Percentiles rank a stretch among this genome's conserved stretches.
phyloP scores from a whole-genome alignment of 352 stramenopile species.

The Stephanocyclus meneghinianus region DNA sequence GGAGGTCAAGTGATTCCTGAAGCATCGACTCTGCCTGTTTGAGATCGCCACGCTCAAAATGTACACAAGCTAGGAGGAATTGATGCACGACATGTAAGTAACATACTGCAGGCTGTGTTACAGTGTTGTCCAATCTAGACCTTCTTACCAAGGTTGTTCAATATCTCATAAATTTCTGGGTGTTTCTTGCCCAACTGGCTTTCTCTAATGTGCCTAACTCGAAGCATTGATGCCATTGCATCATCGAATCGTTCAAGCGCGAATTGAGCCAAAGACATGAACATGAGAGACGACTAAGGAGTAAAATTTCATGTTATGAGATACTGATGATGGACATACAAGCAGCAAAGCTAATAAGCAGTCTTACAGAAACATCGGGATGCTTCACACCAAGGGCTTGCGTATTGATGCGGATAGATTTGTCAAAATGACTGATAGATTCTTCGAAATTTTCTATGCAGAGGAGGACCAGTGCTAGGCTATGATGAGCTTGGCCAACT shows the following conservation, averaged over 20 bases:
- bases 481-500: slow-evolving; percentile 31
- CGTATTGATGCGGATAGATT: slow-evolving; percentile 32
- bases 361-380: slow-evolving; percentile 30
- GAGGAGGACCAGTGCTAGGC: slow-evolving; percentile 31
- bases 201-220: slow-evolving; percentile 24
- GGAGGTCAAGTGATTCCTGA: slow-evolving; percentile 42
- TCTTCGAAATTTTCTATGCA: slow-evolving; percentile 26
- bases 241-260: slow-evolving; percentile 45
- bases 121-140: too few relatives aligned
- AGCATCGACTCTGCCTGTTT: slow-evolving; percentile 33
- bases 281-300: slow-evolving; percentile 33
- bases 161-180: slow-evolving; percentile 28
- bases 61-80: slow-evolving; percentile 21
- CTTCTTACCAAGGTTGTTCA: slow-evolving; percentile 28
- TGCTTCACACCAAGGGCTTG: slow-evolving; percentile 28
- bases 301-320: neutral
- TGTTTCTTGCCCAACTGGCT: slow-evolving; percentile 20
- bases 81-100: too few relatives aligned
- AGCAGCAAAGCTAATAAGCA: neutral
- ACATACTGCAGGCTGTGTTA: too few relatives aligned
- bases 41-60: slow-evolving; percentile 33
- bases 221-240: slow-evolving; percentile 30
- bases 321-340: neutral
- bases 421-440: slow-evolving; percentile 35
- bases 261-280: slow-evolving; percentile 31